These are phyloP conservation scores for Ganoderma boninense DNA, from an alignment of 1,284 basidiomycete genomes.

Conservation along the genomic window DNA sequence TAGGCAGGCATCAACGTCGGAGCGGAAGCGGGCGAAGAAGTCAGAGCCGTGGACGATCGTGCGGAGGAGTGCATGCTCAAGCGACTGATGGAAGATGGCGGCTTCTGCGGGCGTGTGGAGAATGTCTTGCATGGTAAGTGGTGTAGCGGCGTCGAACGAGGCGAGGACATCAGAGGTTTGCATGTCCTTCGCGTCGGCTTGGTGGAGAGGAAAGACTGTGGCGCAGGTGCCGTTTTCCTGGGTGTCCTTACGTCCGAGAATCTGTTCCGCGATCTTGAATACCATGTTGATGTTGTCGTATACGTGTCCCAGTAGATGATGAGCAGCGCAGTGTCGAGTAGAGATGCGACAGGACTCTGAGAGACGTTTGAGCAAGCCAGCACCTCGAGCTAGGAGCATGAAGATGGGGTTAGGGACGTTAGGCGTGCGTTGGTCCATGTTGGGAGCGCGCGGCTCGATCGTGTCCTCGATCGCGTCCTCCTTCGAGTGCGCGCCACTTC, in stretches of 20 bases:
- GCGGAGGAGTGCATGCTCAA: constrained; percentile 42
- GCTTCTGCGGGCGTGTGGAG: constrained; percentile 34
- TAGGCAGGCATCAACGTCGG: constrained; percentile 28
- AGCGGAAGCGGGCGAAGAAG: constrained; percentile 38
- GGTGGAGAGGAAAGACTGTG: constrained; percentile 36
- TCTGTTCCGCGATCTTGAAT: constrained; percentile 42
- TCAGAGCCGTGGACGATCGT: constrained; percentile 44
- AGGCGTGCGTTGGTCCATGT: no score
- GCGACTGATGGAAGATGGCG: constrained; percentile 11
- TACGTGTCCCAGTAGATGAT: constrained; percentile 30
- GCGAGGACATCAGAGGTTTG: constrained; percentile 25
- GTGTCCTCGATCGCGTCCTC: constrained; percentile 1
- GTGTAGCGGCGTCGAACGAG: constrained; percentile 34
- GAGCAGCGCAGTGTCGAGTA: constrained; percentile 32
- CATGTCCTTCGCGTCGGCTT: constrained; percentile 36
- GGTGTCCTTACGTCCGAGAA: constrained; percentile 41
- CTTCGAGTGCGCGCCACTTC: neutral
- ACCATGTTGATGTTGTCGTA: constrained; percentile 50
- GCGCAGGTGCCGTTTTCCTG: constrained; percentile 44
- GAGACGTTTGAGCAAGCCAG: constrained; percentile 17
- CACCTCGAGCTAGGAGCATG: neutral
- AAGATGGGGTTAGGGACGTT: neutral
- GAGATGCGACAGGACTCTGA: constrained; percentile 8
- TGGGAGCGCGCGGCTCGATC: no score
- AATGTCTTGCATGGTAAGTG: constrained; percentile 38